Evolutionary conservation across 2,329 filamentous ascomycete genomes (phyloP).

Genomic region (Aspergillus sp.): DNA sequence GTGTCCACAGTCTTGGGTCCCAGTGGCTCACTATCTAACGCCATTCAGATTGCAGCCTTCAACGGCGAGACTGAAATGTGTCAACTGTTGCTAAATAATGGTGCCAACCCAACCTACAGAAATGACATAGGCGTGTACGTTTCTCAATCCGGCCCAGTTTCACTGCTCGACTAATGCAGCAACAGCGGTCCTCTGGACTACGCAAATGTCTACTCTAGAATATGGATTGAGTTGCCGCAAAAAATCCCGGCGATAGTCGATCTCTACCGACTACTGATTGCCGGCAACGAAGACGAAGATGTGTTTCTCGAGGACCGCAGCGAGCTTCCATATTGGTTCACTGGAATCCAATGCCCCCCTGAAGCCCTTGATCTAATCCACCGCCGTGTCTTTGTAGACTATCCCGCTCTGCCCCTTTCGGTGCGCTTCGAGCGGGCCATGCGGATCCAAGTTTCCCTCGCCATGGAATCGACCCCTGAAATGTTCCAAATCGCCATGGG

Average conservation of each 20-base stretch:
- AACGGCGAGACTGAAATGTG: background rate
- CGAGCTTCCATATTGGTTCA: background rate
- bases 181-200: too few relatives aligned
- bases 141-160: too few relatives aligned
- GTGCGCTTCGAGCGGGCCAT: background rate
- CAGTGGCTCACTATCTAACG: background rate
- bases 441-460: fast-evolving
- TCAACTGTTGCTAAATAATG: background rate
- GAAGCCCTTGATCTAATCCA: background rate
- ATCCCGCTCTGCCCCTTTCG: background rate
- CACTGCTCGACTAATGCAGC: too few relatives aligned
- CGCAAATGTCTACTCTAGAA: too few relatives aligned
- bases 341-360: background rate
- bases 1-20: background rate
- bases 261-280: too few relatives aligned
- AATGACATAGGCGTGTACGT: background rate
- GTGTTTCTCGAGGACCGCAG: too few relatives aligned
- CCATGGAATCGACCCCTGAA: background rate
- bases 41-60: background rate
- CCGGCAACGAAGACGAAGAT: too few relatives aligned
- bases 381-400: background rate
- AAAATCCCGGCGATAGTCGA: too few relatives aligned
- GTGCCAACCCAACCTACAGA: background rate
- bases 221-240: too few relatives aligned
- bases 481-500: background rate